phyloP scores from a whole-genome alignment of 257 asterid species.

The Leonotis leonurus region DNA sequence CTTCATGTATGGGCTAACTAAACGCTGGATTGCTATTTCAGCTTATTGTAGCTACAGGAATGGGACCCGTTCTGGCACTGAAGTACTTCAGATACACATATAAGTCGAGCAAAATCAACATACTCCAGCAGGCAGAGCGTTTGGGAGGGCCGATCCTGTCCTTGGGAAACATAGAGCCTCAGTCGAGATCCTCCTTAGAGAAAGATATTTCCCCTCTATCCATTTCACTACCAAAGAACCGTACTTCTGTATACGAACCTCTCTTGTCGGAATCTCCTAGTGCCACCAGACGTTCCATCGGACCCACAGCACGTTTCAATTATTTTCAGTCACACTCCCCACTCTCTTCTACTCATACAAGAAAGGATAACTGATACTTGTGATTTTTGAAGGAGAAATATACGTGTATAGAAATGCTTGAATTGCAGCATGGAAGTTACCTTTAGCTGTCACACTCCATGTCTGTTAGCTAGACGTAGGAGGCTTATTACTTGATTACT shows the following conservation, averaged over 20 bases:
- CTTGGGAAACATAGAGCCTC: slow-evolving; percentile 72
- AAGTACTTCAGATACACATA: slow-evolving; percentile 93
- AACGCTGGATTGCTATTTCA: too few relatives aligned
- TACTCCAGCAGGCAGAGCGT: slow-evolving; percentile 94
- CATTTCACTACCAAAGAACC: slow-evolving; percentile 58
- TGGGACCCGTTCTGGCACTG: slow-evolving; percentile 88
- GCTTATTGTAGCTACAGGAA: slow-evolving; percentile 81
- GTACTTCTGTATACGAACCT: slow-evolving; percentile 76
- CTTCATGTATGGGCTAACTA: too few relatives aligned
- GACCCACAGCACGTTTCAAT: slow-evolving; percentile 68
- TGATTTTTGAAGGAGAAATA: slow-evolving; percentile 2
- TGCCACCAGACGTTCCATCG: slow-evolving; percentile 75
- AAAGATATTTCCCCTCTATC: slow-evolving; percentile 78
- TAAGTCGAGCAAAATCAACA: slow-evolving; percentile 88
- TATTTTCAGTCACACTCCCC: slow-evolving; percentile 74
- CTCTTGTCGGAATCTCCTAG: slow-evolving; percentile 72
- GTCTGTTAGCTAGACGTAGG: background rate
- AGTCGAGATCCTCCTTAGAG: slow-evolving; percentile 53
- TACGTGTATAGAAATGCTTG: slow-evolving; percentile 7
- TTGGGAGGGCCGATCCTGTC: slow-evolving; percentile 89
- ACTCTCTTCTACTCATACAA: slow-evolving; percentile 56
- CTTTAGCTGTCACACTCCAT: too few relatives aligned
- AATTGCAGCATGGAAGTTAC: slow-evolving; percentile 11
- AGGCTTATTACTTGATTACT: background rate
- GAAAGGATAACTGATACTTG: slow-evolving; percentile 72